Percentiles rank a stretch among this genome's conserved stretches.
These are phyloP conservation scores for Purpureocillium lavendulum DNA, from an alignment of 2,329 filamentous ascomycete species.

Conservation along the genomic window DNA sequence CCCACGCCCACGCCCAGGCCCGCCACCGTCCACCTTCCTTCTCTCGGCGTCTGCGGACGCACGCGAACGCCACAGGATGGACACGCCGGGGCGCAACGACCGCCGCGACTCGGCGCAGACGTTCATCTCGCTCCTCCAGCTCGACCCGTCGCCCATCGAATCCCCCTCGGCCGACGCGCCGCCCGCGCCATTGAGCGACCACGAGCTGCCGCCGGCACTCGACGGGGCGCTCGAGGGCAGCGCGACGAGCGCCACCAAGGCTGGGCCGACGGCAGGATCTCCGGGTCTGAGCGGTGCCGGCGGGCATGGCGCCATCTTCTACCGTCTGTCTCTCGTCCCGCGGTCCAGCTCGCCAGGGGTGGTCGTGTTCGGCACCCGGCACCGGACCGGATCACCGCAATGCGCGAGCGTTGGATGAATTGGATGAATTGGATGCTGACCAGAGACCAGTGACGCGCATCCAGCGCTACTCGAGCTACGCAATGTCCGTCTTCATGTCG, in stretches of 20 bases:
- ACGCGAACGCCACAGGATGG: slow-evolving; percentile 6
- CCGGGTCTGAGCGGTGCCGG: slow-evolving; percentile 49
- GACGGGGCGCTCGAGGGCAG: slow-evolving; percentile 21
- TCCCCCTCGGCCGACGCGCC: slow-evolving; percentile 15
- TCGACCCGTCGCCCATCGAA: slow-evolving; percentile 77
- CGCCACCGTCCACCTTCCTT: neutral
- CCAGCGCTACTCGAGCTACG: slow-evolving; percentile 85
- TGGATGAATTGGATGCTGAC: neutral
- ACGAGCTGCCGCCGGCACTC: slow-evolving; percentile 23
- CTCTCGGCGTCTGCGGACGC: neutral
- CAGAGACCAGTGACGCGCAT: slow-evolving; percentile 40
- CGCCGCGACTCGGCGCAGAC: slow-evolving; percentile 42
- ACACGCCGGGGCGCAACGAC: slow-evolving; percentile 9
- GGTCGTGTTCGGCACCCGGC: neutral
- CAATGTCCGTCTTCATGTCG: slow-evolving; percentile 66
- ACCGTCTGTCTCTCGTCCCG: slow-evolving; percentile 47
- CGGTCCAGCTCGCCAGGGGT: neutral
- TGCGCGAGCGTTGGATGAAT: too few species aligned
- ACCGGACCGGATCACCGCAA: too few species aligned
- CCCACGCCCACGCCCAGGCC: too few species aligned
- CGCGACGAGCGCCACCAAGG: slow-evolving; percentile 21
- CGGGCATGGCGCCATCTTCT: slow-evolving; percentile 65
- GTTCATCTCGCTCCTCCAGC: slow-evolving; percentile 59
- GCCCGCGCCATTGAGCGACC: slow-evolving; percentile 21
- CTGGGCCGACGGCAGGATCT: slow-evolving; percentile 31